Base-by-base conservation (phyloP, 345 rosid species). In the Eucalyptus microcorys region DNA sequence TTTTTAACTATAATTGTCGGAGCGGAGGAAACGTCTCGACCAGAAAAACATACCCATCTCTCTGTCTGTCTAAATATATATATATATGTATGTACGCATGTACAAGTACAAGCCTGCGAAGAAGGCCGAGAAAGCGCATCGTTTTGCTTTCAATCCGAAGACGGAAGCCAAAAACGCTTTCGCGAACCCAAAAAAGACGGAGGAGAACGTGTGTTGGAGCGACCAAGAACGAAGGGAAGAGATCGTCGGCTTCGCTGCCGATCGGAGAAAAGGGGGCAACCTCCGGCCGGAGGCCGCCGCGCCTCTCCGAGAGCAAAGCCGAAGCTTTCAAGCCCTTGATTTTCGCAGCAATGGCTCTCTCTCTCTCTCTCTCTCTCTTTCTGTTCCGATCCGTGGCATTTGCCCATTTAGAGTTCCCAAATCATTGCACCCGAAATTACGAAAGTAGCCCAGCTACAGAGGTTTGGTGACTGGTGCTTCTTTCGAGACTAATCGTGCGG, bases 291-390 rank as follows among this genome's bases (percentile, higher is more conserved):
- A 59, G 37, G 34, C 81, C 79, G 88, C 79, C 88, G 57, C 9
- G 53, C 88, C 50, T 52, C 27, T 37, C 83, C 88, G 52, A 68
- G 88, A 87, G 88, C 88, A 87, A 64, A 87, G 81, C 79, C 88
- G 50, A 40, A 66, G 17, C 84, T 37, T 27, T 61, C 47, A 0
- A 21, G 16, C 45, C 81, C 45, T 19, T 34, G 43, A 17, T 19
- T 68, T 17, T 71, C 45, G 0, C 21, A 71, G 81, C 45, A 71
- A 71, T 68, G 11, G 37, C 79, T 68, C 42, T 68, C 79, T 59
- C 43, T 71, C 26, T 37, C 81, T 37, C 83, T 37, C 7, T 59
- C 43, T 71, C 26, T 37, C 81, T 37, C 83, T 37, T 4, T 10
- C 13, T 71, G 0, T 19, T 21, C 84, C 11, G 15, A 76, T 76